phyloP scores from a whole-genome alignment of 306 rosid genomes.

The Vicia faba region DNA sequence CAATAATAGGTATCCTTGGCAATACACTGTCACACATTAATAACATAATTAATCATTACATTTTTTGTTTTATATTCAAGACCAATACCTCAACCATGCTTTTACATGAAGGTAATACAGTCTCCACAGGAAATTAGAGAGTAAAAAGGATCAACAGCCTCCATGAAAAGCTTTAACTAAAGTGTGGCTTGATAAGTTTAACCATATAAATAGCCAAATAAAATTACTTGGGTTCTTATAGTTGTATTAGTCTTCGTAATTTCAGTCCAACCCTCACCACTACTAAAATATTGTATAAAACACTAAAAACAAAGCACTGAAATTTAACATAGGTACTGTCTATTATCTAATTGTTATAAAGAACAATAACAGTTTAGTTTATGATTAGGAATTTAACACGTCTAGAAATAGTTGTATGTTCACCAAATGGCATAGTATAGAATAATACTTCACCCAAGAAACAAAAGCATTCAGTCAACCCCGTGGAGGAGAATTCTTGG shows the following conservation, averaged over 20 bases:
- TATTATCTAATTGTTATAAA: constrained; percentile 16
- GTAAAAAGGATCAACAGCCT: background rate
- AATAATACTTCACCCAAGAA: constrained; percentile 29
- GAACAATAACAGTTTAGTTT: constrained; percentile 8
- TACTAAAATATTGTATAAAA: background rate
- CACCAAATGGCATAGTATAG: constrained; percentile 8
- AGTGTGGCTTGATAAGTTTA: constrained; percentile 3
- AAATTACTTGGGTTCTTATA: constrained; percentile 2
- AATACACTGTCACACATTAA: constrained; percentile 9
- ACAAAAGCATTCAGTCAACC: constrained; percentile 29
- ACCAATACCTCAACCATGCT: constrained; percentile 11
- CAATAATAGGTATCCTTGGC: constrained; percentile 5
- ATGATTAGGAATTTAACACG: constrained; percentile 25
- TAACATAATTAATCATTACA: constrained; percentile 14
- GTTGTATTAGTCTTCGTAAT: background rate
- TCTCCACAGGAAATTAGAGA: background rate
- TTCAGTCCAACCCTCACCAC: constrained; percentile 19
- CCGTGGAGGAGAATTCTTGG: constrained; percentile 7
- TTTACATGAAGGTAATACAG: constrained; percentile 16
- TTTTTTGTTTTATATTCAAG: constrained; percentile 22
- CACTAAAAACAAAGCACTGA: no score
- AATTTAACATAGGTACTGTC: background rate
- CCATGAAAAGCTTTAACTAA: constrained; percentile 20
- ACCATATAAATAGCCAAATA: background rate
- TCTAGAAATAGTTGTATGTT: constrained; percentile 6